Conservation (phyloP, 768 basidiomycete genomes). For the Lyophyllum semitale region DNA sequence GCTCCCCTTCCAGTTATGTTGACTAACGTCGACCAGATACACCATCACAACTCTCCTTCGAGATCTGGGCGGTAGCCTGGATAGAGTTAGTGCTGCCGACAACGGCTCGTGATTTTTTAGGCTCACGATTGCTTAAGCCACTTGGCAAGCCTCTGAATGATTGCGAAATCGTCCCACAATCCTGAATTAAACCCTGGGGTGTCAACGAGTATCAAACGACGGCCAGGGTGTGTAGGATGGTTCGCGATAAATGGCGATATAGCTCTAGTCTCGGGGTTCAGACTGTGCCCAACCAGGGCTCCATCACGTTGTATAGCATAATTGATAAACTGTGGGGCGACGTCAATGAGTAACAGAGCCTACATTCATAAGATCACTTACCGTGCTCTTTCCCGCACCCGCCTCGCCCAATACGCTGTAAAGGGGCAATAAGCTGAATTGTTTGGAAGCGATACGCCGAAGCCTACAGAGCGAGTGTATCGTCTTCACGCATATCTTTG, state of each 20-base stretch:
- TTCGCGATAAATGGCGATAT: not conserved
- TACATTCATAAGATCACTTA: not conserved
- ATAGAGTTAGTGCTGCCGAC: too few relatives aligned
- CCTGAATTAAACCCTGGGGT: not conserved
- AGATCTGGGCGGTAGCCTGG: too few relatives aligned
- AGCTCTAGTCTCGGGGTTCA: not conserved
- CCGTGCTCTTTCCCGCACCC: not conserved
- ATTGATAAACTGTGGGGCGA: not conserved
- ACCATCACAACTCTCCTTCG: too few relatives aligned
- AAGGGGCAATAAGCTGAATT: not conserved
- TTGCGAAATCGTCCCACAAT: not conserved
- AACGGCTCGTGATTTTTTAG: too few relatives aligned
- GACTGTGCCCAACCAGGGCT: not conserved
- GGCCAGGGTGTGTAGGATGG: too few relatives aligned
- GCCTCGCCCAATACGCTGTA: not conserved
- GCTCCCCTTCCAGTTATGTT: too few relatives aligned
- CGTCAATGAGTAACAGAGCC: not conserved
- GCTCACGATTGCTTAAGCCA: too few relatives aligned
- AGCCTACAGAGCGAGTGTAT: not conserved
- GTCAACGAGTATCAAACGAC: too few relatives aligned
- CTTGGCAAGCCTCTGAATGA: not conserved
- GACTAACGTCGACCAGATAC: too few relatives aligned
- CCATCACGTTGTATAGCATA: not conserved
- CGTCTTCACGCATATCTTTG: not conserved
- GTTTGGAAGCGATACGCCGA: not conserved